Base-by-base conservation (phyloP, 768 basidiomycete species). In the Myochromella boudieri region DNA sequence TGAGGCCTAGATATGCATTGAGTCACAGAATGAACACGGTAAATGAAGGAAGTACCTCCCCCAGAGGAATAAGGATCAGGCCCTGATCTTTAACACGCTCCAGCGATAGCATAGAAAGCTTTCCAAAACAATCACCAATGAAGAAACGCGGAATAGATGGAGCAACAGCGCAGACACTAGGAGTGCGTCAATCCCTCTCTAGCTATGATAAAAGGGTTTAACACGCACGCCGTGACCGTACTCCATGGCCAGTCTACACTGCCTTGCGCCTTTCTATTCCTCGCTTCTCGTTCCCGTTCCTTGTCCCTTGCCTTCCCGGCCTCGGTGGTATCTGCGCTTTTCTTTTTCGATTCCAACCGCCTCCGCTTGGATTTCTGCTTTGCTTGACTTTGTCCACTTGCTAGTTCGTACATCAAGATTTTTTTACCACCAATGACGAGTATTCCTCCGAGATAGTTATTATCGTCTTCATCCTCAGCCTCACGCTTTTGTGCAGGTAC, bases 241-340 rank as follows among this genome's bases (percentile, higher is more conserved):
- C 75, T 78, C 82, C 86, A 91, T 6, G 87, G 87, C 90, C 89
- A 91, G 11, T 81, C 76, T 12, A 89, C 72, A 27, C 61, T 59
- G 0, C 78, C 80, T 28, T 68, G 74, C 0, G 82, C 66, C 49
- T 80, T 88, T 48, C 78, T 69, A 53, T 70, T 77, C 63, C 68
- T 75, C 17, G 60, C 67, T 48, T 82, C 81, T 39, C 75, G 66
- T 49, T 80, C 82, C 28, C 68, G 67, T 53, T 85, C 82, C 54
- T 84, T 85, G 44, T 74, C 69, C 49, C 67, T 75, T 1, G 81
- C 81, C 48, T 71, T 72, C 10, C 63, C 63, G 4, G 50, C 64
- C 50, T 79, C 76, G 17, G 64, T 65, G 6, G 60, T 53, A 34
- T 77, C 71, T 33, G 60, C 61, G 36, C 72, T 77, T 32, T 71